A percentile compares a stretch with the other conserved stretches of the same genome.
Conservation (phyloP, 305 asterid genomes). For the Fraxinus nigra region DNA sequence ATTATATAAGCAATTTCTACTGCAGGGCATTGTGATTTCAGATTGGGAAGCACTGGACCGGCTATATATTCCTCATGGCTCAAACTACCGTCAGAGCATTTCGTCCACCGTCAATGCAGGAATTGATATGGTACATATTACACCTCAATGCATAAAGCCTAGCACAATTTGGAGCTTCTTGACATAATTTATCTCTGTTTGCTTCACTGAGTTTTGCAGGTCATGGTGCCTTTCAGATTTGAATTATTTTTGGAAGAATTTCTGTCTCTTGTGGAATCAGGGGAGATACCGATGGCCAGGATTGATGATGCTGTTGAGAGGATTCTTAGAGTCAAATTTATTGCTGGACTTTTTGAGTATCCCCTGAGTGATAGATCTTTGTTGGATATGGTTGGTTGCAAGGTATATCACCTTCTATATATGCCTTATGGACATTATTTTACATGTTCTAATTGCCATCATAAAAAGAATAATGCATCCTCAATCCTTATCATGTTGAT, state of each 20-base stretch:
- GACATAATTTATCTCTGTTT: slow-evolving; percentile 5
- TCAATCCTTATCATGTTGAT: neutral
- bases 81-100: slow-evolving; percentile 56
- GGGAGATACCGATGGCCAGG: slow-evolving; percentile 78
- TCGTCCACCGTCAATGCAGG: slow-evolving; percentile 56
- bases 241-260: slow-evolving; percentile 77
- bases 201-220: slow-evolving; percentile 48
- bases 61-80: slow-evolving; percentile 53
- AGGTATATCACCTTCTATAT: slow-evolving; percentile 46
- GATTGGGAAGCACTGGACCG: slow-evolving; percentile 76
- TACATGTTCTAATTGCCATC: neutral
- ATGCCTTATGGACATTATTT: slow-evolving; percentile 1
- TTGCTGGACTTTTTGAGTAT: slow-evolving; percentile 79
- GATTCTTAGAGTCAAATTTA: slow-evolving; percentile 84
- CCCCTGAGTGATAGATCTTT: slow-evolving; percentile 78
- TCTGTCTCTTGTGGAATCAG: slow-evolving; percentile 66
- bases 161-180: slow-evolving; percentile 1
- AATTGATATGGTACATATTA: slow-evolving; percentile 61
- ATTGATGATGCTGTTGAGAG: slow-evolving; percentile 93
- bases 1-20: slow-evolving; percentile 23
- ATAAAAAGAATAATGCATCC: slow-evolving; percentile 8
- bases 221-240: slow-evolving; percentile 90
- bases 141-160: slow-evolving; percentile 6
- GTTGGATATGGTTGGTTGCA: slow-evolving; percentile 78
- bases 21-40: slow-evolving; percentile 81